Conservation (phyloP, 228 moss, liverwort and hornwort species). For the Sphagnum magellanicum region DNA sequence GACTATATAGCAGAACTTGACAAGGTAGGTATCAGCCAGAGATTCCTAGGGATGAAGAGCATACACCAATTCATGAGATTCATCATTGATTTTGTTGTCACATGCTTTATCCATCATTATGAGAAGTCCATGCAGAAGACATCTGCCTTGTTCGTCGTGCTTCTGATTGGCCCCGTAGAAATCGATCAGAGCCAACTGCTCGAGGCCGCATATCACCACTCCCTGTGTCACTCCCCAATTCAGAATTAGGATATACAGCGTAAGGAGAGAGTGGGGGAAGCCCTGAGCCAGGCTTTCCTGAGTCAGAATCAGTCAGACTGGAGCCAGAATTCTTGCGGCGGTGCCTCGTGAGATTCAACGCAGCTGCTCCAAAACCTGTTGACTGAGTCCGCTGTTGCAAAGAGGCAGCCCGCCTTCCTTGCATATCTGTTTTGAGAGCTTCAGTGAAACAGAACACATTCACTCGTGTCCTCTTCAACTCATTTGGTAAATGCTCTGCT, state of each 20-base stretch:
- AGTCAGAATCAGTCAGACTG: slow-evolving; percentile 69
- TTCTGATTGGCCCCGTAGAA: slow-evolving; percentile 53
- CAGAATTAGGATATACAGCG: slow-evolving; percentile 67
- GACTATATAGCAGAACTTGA: too few relatives aligned
- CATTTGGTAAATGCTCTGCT: slow-evolving; percentile 63
- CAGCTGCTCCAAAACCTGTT: slow-evolving; percentile 28
- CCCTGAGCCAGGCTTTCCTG: slow-evolving; percentile 48
- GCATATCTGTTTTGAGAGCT: slow-evolving; percentile 29
- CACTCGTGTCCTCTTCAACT: slow-evolving; percentile 76
- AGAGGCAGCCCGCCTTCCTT: slow-evolving; percentile 29
- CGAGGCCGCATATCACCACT: slow-evolving; percentile 40
- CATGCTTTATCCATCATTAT: slow-evolving; percentile 20
- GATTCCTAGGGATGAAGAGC: too few relatives aligned
- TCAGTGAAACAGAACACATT: slow-evolving; percentile 93
- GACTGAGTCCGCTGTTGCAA: slow-evolving; percentile 44
- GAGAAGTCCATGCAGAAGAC: slow-evolving; percentile 15
- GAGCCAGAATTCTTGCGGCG: slow-evolving; percentile 72
- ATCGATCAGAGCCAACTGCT: slow-evolving; percentile 36
- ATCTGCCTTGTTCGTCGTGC: slow-evolving; percentile 37
- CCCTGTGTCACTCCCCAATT: slow-evolving; percentile 73
- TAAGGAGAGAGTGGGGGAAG: slow-evolving; percentile 72
- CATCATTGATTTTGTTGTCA: background rate
- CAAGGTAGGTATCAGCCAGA: too few relatives aligned
- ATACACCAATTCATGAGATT: background rate
- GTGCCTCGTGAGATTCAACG: slow-evolving; percentile 35